Evolutionary conservation across 1,284 basidiomycete species (phyloP).

Genomic region (Neolentinus lepideus): DNA sequence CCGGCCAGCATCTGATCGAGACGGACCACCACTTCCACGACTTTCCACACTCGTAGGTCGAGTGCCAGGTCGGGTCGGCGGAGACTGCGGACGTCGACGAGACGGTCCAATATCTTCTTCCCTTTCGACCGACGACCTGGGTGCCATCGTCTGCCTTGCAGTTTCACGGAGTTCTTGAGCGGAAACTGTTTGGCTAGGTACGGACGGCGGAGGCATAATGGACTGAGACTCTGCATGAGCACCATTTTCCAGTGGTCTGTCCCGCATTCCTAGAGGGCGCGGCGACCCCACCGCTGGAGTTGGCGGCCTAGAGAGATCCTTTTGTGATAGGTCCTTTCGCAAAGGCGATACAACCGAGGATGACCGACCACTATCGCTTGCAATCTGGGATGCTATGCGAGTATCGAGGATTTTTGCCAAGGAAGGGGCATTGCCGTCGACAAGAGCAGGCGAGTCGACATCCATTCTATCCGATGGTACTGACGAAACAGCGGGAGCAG

Average conservation of each 20-base stretch:
- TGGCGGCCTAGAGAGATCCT: slow-evolving; percentile 18
- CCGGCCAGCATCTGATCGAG: slow-evolving; percentile 42
- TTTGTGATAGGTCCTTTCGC: slow-evolving; percentile 11
- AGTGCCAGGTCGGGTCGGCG: slow-evolving; percentile 58
- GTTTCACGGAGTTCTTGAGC: slow-evolving; percentile 77
- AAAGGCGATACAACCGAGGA: not conserved
- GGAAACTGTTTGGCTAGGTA: slow-evolving; percentile 71
- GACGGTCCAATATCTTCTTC: slow-evolving; percentile 27
- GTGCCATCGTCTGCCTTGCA: slow-evolving; percentile 53
- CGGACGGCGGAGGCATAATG: slow-evolving; percentile 70
- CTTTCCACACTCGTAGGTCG: slow-evolving; percentile 68
- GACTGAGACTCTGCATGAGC: not conserved
- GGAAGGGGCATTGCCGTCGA: not conserved
- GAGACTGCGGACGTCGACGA: slow-evolving; percentile 57
- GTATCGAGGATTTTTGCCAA: not conserved
- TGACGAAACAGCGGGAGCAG: slow-evolving; percentile 1
- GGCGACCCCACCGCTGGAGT: slow-evolving; percentile 14
- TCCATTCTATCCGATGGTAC: slow-evolving; percentile 27
- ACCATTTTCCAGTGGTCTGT: not conserved
- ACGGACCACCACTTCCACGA: slow-evolving; percentile 57
- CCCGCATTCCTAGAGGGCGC: slow-evolving; percentile 4
- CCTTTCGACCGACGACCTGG: slow-evolving; percentile 22
- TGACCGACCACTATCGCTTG: not conserved
- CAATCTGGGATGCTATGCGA: not conserved
- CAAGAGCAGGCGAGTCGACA: slow-evolving; percentile 21